phyloP scores from a whole-genome alignment of 768 basidiomycete species.

The Amanita rimosa region DNA sequence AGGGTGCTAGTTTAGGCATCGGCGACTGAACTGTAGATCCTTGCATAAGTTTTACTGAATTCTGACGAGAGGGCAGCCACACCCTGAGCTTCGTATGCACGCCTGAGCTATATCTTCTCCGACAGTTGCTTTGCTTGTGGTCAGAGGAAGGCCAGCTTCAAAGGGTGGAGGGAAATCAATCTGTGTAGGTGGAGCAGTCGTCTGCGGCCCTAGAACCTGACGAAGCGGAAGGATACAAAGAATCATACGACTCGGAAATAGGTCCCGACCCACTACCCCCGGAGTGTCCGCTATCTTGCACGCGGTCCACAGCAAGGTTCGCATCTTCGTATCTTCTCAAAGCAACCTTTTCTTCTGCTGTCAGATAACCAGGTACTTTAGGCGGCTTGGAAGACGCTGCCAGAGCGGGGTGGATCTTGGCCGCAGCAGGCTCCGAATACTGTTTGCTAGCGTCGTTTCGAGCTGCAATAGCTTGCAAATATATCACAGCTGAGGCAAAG shows the following conservation, averaged over 20 bases:
- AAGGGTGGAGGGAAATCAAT: constrained; percentile 44
- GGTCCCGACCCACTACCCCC: constrained; percentile 23
- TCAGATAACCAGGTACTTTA: constrained; percentile 35
- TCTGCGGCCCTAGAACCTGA: constrained; percentile 15
- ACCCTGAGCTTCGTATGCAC: constrained; percentile 57
- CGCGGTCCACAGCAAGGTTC: constrained; percentile 55
- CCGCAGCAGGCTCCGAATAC: constrained; percentile 7
- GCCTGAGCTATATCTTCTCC: constrained; percentile 64
- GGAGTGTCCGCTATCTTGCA: constrained; percentile 25
- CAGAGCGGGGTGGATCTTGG: neutral
- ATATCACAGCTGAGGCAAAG: constrained; percentile 13
- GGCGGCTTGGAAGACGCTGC: neutral
- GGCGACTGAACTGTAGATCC: neutral
- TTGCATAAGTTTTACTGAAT: constrained; percentile 11
- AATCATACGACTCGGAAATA: constrained; percentile 54
- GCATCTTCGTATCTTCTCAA: constrained; percentile 60
- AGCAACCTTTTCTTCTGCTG: constrained; percentile 69
- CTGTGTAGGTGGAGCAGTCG: constrained; percentile 16
- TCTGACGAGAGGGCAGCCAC: constrained; percentile 31
- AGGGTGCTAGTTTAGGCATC: neutral
- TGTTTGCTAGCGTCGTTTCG: constrained; percentile 15
- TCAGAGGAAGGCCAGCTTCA: constrained; percentile 28
- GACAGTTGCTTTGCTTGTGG: constrained; percentile 24
- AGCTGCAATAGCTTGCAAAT: constrained; percentile 22
- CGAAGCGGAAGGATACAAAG: constrained; percentile 37